Evolutionary conservation across 441 rosid genomes (phyloP), one percentile per base, ranked within the genome.

Genomic region (Aquilaria agallochum): DNA sequence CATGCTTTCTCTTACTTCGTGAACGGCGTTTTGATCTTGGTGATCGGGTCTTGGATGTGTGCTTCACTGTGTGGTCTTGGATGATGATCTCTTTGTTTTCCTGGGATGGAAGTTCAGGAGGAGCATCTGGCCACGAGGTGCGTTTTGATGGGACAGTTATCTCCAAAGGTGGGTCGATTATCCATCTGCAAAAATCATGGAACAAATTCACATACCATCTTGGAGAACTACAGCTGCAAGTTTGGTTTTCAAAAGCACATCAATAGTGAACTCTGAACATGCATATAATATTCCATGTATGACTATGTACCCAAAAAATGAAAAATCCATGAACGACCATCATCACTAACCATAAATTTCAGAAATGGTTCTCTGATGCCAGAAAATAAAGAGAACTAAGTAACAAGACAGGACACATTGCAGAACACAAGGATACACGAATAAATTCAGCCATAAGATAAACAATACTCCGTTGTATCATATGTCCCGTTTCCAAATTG

Each of bases 71-170:
- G 12, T 81, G 78, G 60, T 82, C 88, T 65, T 68, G 76, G 55
- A 63, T 59, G 50, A 20, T 67, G 31, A 50, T 53, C 46, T 46
- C 65, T 33, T 36, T 33, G 75, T 82, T 83, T 67, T 75, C 87
- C 30, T 63, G 72, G 2, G 81, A 68, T 11, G 87, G 87, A 68
- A 91, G 95, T 82, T 95, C 99, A 5, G 95, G 97, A 20, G 97
- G 96, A 59, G 87, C 70, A 68, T 95, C 97, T 15, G 96, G 98
- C 97, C 99, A 92, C 44, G 95, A 97, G 9, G 96, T 85, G 45
- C 75, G 86, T 75, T 89, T 95, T 1, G 99, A 80, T 15, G 91
- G 91, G 34, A 89, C 88, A 4, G 97, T 86, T 61, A 92, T 80
- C 58, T 92, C 97, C 82, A 92, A 70, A 14, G 93, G 97, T 49